phyloP scores from a whole-genome alignment of 2,329 filamentous ascomycete genomes.

The Clarireedia homoeocarpa region DNA sequence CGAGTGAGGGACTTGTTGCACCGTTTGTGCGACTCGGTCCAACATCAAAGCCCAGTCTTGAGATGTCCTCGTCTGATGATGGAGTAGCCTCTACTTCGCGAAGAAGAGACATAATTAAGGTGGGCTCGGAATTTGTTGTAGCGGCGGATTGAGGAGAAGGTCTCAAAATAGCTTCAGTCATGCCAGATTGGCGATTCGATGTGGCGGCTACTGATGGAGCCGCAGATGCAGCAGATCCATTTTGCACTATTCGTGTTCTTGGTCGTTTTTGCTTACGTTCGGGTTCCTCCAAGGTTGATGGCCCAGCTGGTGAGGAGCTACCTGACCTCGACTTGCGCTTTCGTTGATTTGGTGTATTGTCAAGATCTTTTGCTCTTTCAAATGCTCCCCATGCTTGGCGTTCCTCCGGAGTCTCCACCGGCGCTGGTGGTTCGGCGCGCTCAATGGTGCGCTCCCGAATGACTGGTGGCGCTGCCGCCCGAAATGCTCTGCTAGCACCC shows the following conservation, averaged over 20 bases:
- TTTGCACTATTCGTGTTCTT: slow-evolving; percentile 61
- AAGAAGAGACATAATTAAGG: slow-evolving; percentile 78
- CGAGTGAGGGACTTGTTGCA: slow-evolving; percentile 30
- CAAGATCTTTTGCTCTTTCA: slow-evolving; percentile 70
- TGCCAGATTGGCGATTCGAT: not conserved
- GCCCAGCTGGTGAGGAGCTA: slow-evolving; percentile 64
- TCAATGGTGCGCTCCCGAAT: slow-evolving; percentile 35
- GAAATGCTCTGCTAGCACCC: slow-evolving; percentile 66
- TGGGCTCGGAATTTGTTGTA: slow-evolving; percentile 48
- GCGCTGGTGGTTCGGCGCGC: slow-evolving; percentile 36
- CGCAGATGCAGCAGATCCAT: slow-evolving; percentile 37
- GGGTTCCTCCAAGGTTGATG: slow-evolving; percentile 50
- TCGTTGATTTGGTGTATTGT: slow-evolving; percentile 41
- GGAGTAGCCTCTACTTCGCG: slow-evolving; percentile 73
- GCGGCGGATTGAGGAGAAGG: not conserved
- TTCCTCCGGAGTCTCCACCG: slow-evolving; percentile 63
- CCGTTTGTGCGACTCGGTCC: slow-evolving; percentile 18
- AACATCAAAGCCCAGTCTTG: slow-evolving; percentile 19
- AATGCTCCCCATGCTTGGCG: slow-evolving; percentile 83
- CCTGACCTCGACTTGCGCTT: slow-evolving; percentile 69
- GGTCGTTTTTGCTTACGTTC: slow-evolving; percentile 84
- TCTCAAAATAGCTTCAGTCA: not conserved
- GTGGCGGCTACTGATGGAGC: slow-evolving; percentile 7
- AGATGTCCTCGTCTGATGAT: slow-evolving; percentile 48
- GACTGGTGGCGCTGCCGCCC: slow-evolving; percentile 56